phyloP scores from a whole-genome alignment of 352 stramenopile genomes.

The Pilasporangium apinafurcum region DNA sequence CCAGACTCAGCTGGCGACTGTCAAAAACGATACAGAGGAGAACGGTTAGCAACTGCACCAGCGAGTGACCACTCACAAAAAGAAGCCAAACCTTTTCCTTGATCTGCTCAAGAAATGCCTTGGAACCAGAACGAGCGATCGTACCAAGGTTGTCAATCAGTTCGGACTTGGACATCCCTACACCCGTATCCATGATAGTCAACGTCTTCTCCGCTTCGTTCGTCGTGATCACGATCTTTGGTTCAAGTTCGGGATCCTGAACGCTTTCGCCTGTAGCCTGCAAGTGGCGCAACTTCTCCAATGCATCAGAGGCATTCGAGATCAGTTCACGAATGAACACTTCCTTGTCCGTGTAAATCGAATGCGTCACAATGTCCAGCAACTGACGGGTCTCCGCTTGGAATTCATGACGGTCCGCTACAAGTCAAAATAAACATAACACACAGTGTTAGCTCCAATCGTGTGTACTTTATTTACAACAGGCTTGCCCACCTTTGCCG shows the following conservation, averaged over 20 bases:
- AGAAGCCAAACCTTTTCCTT: constrained; percentile 52
- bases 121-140: constrained; percentile 97
- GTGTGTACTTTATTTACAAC: neutral
- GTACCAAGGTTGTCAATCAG: constrained; percentile 98
- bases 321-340: constrained; percentile 99
- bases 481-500: constrained; percentile 20
- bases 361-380: constrained; percentile 98
- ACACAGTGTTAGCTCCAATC: neutral
- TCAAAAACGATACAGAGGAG: neutral
- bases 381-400: constrained; percentile 94
- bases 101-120: constrained; percentile 94
- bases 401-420: constrained; percentile 86
- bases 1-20: constrained; percentile 45
- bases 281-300: constrained; percentile 98
- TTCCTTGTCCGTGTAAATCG: constrained; percentile 99
- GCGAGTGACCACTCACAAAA: neutral
- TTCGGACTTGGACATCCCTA: constrained; percentile 98
- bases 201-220: constrained; percentile 95
- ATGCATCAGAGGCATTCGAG: constrained; percentile 97
- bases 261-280: constrained; percentile 69
- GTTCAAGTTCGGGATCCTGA: constrained; percentile 77
- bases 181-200: constrained; percentile 97
- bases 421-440: neutral
- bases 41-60: neutral
- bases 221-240: constrained; percentile 97